Percentiles rank a stretch among this genome's conserved stretches.
Evolutionary conservation across 371 early-diverging fungal genomes (phyloP).

Genomic region (Dinochytrium kinnereticum): DNA sequence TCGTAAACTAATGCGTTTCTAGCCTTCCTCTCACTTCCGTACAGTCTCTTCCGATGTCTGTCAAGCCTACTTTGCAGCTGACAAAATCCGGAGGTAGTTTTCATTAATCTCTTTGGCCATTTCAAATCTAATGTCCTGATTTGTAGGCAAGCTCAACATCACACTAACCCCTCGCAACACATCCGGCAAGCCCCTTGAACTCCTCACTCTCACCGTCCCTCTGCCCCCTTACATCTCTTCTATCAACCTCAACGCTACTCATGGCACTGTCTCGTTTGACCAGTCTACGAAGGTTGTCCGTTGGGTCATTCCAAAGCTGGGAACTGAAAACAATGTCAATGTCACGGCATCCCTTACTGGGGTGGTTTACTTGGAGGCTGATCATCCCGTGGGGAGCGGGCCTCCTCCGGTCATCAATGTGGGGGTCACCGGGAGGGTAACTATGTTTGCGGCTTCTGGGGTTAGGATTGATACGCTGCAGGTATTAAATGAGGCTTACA

Average conservation of each 20-base stretch:
- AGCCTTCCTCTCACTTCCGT: conserved; percentile 40
- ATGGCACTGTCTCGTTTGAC: conserved; percentile 77
- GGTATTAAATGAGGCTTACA: conserved; percentile 78
- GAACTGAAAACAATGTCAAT: neutral
- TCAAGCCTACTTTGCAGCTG: conserved; percentile 6
- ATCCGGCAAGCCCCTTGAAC: conserved; percentile 73
- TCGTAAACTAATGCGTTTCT: conserved; percentile 1
- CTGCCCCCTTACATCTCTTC: conserved; percentile 57
- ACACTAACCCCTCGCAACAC: conserved; percentile 67
- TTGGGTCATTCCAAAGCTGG: neutral
- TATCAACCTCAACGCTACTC: conserved; percentile 46
- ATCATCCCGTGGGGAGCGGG: neutral
- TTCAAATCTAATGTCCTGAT: neutral
- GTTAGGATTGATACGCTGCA: conserved; percentile 77
- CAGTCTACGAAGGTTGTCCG: conserved; percentile 31
- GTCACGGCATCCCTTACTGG: neutral
- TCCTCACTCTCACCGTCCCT: conserved; percentile 63
- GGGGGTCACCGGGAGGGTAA: conserved; percentile 70
- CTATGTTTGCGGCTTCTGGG: conserved; percentile 75
- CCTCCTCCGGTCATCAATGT: conserved; percentile 59
- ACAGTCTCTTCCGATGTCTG: conserved; percentile 7
- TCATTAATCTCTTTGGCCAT: neutral
- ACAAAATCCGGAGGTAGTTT: neutral
- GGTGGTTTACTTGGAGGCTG: neutral
- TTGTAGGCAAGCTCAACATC: conserved; percentile 69